Evolutionary conservation across 371 early-diverging fungal species (phyloP), one percentile per base, ranked within the genome.

Genomic region (Mucor saturninus): DNA sequence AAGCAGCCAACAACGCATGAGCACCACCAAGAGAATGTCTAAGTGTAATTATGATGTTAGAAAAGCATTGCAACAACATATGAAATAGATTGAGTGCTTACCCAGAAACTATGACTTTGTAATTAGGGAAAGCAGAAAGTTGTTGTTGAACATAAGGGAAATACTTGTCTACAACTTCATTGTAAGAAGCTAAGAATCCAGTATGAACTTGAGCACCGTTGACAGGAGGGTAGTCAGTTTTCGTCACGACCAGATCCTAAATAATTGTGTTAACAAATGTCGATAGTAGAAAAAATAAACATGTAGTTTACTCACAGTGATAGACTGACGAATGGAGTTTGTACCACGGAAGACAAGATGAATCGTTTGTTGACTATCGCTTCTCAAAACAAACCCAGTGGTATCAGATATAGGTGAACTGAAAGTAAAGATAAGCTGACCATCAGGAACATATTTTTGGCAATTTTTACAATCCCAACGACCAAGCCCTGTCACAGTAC

Each of bases 21-120:
- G 71, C 67, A 50, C 58, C 71, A 38, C 71, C 71, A 32, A 71
- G 68, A 14, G 68, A 67, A 51, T 71, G 71, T 14, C 69, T 65
- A 46, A 7, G 5, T 28, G 15, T 13, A 21, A 28, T 28, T 1
- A 21, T 21, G 21, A 1, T 21, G 21, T 21, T 21, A 21, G 21
- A 21, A 21, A 21, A 21, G 21, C 21, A 21, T 21, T 1, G 21
- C 21, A 21, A 21, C 21, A 21, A 21, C 21, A 21, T 21, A 21
- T 21, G 21, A 21, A 21, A 21, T 21, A 21, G 21, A 21, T 21
- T 21, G 21, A 21, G 21, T 21, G 21, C 43, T 56, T 63, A 63
- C 64, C 64, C 66, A 45, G 56, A 43, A 14, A 66, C 46, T 31
- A 52, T 15, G 30, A 66, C 38, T 39, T 61, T 59, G 30, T 67